A percentile compares a stretch with the other conserved stretches of the same genome.
Conservation (phyloP, 2,329 filamentous ascomycete species). For the Pseudogymnoascus sp. region DNA sequence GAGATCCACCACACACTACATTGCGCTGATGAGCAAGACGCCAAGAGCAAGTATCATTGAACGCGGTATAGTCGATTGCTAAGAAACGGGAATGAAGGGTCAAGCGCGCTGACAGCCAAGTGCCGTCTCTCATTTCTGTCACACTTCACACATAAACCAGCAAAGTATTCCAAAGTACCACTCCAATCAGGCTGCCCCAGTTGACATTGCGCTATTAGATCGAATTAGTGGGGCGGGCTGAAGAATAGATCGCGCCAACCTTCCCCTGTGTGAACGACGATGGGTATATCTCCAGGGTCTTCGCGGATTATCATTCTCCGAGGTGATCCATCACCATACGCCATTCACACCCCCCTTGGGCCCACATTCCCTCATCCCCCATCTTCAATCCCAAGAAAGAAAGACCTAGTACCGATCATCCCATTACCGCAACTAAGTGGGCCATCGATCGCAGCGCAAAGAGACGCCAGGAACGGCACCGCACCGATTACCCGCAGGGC, state of each 20-base stretch:
- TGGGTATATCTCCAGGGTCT: not conserved
- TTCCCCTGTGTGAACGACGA: not conserved
- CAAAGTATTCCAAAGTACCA: not conserved
- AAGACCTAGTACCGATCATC: not conserved
- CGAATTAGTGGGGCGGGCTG: not conserved
- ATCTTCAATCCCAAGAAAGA: not conserved
- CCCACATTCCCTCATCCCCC: not conserved
- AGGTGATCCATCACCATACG: not conserved
- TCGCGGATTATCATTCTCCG: not conserved
- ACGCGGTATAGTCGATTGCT: not conserved
- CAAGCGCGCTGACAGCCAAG: not conserved
- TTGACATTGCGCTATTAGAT: not conserved
- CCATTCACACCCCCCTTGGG: not conserved
- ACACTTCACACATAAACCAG: not conserved
- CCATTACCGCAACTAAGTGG: not conserved
- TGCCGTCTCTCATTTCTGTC: not conserved
- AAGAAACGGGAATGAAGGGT: not conserved
- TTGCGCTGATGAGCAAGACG: not conserved
- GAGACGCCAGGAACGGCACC: not conserved
- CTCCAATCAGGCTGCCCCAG: not conserved
- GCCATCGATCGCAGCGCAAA: not conserved
- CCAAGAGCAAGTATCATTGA: not conserved
- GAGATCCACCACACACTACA: not conserved
- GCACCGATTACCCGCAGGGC: not conserved
- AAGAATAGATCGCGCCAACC: constrained; percentile 1